Percentiles rank a stretch among this genome's conserved stretches.
phyloP scores from a whole-genome alignment of 495 filamentous ascomycete genomes.

The Trichoderma asperelloides region DNA sequence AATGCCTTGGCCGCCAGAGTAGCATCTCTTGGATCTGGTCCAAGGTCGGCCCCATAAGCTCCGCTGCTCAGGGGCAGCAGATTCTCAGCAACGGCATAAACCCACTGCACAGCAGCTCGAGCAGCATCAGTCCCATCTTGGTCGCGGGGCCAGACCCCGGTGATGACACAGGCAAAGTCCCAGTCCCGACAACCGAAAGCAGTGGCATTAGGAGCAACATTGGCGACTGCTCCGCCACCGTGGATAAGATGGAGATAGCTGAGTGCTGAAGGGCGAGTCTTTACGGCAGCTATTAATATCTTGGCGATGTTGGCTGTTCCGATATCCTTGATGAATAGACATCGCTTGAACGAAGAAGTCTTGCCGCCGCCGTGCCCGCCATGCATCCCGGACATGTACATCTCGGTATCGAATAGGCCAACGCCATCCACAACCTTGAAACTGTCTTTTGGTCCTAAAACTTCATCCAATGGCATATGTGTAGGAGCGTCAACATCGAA shows the following conservation, averaged over 20 bases:
- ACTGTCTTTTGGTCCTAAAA: slow-evolving; percentile 31
- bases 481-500: slow-evolving; percentile 15
- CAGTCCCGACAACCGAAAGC: slow-evolving; percentile 58
- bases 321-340: slow-evolving; percentile 49
- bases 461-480: slow-evolving; percentile 15
- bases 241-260: slow-evolving; percentile 59
- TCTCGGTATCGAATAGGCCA: slow-evolving; percentile 49
- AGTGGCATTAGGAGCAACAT: slow-evolving; percentile 39
- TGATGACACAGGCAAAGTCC: slow-evolving; percentile 56
- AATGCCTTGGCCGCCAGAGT: slow-evolving; percentile 46
- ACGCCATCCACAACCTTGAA: slow-evolving; percentile 36
- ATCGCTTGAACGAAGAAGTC: slow-evolving; percentile 58
- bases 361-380: slow-evolving; percentile 49
- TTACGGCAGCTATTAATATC: slow-evolving; percentile 36
- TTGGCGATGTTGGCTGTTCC: slow-evolving; percentile 30
- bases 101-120: slow-evolving; percentile 41
- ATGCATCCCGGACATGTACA: slow-evolving; percentile 55
- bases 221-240: slow-evolving; percentile 45
- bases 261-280: slow-evolving; percentile 42
- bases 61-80: slow-evolving; percentile 45
- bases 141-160: slow-evolving; percentile 52
- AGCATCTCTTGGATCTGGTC: slow-evolving; percentile 51
- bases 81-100: slow-evolving; percentile 41
- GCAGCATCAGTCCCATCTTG: slow-evolving; percentile 42
- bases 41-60: slow-evolving; percentile 53